phyloP scores from a whole-genome alignment of 2,329 filamentous ascomycete species.

The Neonectria coccinea region DNA sequence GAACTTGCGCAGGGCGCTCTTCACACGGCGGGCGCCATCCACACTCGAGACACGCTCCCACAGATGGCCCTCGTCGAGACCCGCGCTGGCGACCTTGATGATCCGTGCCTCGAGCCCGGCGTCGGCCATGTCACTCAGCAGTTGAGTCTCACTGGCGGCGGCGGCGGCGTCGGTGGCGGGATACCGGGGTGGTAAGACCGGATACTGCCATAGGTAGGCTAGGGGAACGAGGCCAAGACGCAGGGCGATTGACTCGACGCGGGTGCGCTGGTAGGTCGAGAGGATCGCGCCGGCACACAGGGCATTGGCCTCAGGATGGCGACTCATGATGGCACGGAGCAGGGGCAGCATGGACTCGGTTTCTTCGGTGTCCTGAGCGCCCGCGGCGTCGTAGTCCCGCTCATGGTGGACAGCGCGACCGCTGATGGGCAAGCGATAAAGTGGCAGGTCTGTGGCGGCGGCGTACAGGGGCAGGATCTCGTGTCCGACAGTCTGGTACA shows the following conservation, averaged over 20 bases:
- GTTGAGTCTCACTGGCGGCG: conserved; percentile 59
- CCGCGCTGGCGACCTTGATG: conserved; percentile 93
- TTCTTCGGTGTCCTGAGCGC: conserved; percentile 71
- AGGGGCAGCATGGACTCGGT: conserved; percentile 88
- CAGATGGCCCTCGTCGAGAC: conserved; percentile 82
- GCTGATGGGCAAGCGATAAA: conserved; percentile 83
- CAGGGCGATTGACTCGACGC: conserved; percentile 92
- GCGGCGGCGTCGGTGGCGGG: conserved; percentile 49
- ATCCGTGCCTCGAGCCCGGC: conserved; percentile 88
- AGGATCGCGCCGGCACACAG: conserved; percentile 92
- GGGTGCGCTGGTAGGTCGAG: conserved; percentile 93
- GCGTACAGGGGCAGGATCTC: conserved; percentile 87
- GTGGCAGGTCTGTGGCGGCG: conserved; percentile 79
- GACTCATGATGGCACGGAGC: conserved; percentile 72
- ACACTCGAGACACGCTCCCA: conserved; percentile 81
- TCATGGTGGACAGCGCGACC: conserved; percentile 78
- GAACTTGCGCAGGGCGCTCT: conserved; percentile 73
- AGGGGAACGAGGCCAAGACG: conserved; percentile 85
- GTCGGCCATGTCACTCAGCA: conserved; percentile 84
- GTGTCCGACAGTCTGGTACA: conserved; percentile 99
- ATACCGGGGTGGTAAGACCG: conserved; percentile 69
- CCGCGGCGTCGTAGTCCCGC: conserved; percentile 72
- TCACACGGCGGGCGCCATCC: conserved; percentile 59
- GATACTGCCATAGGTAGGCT: conserved; percentile 93
- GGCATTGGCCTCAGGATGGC: conserved; percentile 85